These are phyloP conservation scores for Exophiala bonariae DNA, from an alignment of 2,329 filamentous ascomycete genomes.

Conservation along the genomic window DNA sequence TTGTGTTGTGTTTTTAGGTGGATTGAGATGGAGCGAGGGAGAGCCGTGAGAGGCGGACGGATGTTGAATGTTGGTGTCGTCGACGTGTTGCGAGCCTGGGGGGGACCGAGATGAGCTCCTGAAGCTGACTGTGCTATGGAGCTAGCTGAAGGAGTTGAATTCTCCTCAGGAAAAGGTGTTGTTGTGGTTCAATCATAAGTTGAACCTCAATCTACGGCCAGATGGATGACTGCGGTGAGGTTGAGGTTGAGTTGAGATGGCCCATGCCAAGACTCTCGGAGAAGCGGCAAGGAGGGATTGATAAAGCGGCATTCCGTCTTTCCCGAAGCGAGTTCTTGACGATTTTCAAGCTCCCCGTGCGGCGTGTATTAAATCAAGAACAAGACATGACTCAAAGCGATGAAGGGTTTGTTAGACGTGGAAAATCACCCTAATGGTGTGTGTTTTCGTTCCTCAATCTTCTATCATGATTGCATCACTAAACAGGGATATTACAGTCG, in stretches of 20 bases:
- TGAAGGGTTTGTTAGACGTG: too few relatives aligned
- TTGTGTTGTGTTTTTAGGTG: background rate
- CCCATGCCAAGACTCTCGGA: slow-evolving; percentile 2
- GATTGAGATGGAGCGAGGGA: background rate
- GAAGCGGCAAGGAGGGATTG: slow-evolving; percentile 2
- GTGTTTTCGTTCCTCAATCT: background rate
- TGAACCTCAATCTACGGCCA: too few relatives aligned
- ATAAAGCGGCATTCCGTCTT: background rate
- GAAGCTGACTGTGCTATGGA: background rate
- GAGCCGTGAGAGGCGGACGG: background rate
- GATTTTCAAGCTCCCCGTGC: too few relatives aligned
- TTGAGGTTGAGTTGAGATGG: background rate
- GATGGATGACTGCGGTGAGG: background rate
- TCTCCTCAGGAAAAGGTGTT: background rate
- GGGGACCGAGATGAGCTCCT: background rate
- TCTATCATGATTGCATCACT: background rate
- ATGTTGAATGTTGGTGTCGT: too few relatives aligned
- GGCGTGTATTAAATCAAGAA: too few relatives aligned
- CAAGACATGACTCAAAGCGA: too few relatives aligned
- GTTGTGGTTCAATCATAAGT: background rate
- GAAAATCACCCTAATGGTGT: too few relatives aligned
- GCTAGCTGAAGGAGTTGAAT: background rate
- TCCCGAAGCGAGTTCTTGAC: too few relatives aligned
- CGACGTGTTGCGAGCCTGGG: too few relatives aligned
- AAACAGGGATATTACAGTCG: slow-evolving; percentile 2